Evolutionary conservation across 2,329 filamentous ascomycete species (phyloP).

Genomic region (Fusarium sarcochroum): DNA sequence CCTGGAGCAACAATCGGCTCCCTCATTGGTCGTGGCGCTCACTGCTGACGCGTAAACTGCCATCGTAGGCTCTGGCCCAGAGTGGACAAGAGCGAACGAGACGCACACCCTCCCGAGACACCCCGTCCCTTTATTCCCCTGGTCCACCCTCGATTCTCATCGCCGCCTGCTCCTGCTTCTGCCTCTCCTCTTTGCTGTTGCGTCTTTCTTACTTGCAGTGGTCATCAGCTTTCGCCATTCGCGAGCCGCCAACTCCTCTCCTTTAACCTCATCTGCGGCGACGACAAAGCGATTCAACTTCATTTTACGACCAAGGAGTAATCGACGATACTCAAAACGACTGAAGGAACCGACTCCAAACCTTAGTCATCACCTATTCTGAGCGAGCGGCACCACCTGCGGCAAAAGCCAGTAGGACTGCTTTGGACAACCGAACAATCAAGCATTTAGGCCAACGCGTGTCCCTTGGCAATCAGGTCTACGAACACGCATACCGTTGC

Average conservation of each 20-base stretch:
- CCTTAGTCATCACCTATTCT: conserved; percentile 34
- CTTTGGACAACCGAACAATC: conserved; percentile 19
- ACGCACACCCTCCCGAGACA: conserved; percentile 53
- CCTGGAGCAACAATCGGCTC: conserved; percentile 24
- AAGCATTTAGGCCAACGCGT: conserved; percentile 42
- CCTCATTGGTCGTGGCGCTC: conserved; percentile 50
- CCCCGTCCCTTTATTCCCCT: conserved; percentile 54
- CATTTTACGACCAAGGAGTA: conserved; percentile 20
- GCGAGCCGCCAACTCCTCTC: conserved; percentile 43
- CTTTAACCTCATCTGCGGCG: conserved; percentile 36
- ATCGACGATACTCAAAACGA: conserved; percentile 28
- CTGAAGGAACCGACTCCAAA: conserved; percentile 8
- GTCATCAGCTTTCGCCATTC: conserved; percentile 43
- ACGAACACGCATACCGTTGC: conserved; percentile 45
- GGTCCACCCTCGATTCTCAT: conserved; percentile 51
- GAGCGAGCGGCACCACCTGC: conserved; percentile 13
- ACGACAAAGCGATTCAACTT: conserved; percentile 34
- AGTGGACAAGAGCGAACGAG: conserved; percentile 46
- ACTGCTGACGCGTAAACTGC: conserved; percentile 58
- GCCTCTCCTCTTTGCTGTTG: conserved; percentile 38
- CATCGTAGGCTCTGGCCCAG: conserved; percentile 49
- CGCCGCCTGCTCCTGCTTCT: conserved; percentile 44
- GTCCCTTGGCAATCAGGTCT: conserved; percentile 48
- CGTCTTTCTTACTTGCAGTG: conserved; percentile 26
- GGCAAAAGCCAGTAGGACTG: conserved; percentile 40